Percentiles rank a stretch among this genome's conserved stretches.
These are phyloP conservation scores for Pythium volutum DNA, from an alignment of 352 stramenopile species.

Conservation along the genomic window DNA sequence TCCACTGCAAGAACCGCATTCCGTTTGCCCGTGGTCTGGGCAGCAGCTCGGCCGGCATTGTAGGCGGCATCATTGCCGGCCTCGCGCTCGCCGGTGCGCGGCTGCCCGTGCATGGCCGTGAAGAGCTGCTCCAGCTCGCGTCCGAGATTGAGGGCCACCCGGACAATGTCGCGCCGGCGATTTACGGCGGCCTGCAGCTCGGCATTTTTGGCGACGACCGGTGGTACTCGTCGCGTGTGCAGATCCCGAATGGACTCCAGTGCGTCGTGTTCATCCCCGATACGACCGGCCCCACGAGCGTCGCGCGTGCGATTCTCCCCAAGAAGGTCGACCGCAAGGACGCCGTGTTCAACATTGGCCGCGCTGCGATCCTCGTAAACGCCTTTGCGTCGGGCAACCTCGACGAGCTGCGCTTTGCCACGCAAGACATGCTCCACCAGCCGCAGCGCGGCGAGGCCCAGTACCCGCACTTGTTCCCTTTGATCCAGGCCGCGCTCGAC, in stretches of 20 bases:
- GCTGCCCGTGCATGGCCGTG: constrained; percentile 81
- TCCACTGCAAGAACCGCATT: constrained; percentile 98
- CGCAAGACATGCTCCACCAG: constrained; percentile 95
- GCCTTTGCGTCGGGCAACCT: constrained; percentile 96
- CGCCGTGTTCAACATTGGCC: constrained; percentile 96
- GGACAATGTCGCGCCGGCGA: constrained; percentile 98
- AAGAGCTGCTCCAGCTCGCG: constrained; percentile 96
- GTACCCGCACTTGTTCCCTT: constrained; percentile 96
- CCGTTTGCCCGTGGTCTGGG: constrained; percentile 96
- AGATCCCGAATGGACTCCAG: constrained; percentile 94
- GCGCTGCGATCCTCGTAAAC: constrained; percentile 97
- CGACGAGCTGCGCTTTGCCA: constrained; percentile 94
- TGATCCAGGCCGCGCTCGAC: constrained; percentile 95
- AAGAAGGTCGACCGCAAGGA: constrained; percentile 88
- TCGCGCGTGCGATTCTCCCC: constrained; percentile 91
- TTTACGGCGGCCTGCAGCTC: constrained; percentile 98
- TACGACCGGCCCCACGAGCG: constrained; percentile 94
- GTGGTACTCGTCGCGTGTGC: constrained; percentile 97
- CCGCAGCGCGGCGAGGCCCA: constrained; percentile 93
- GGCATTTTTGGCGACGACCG: constrained; percentile 92
- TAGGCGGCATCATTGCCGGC: constrained; percentile 97
- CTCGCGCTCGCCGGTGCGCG: constrained; percentile 96
- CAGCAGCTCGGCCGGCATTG: constrained; percentile 97
- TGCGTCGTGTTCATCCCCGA: constrained; percentile 99
- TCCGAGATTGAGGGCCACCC: constrained; percentile 98